Conservation (phyloP, 805 yeast genomes). For the Hanseniaspora osmophila region DNA sequence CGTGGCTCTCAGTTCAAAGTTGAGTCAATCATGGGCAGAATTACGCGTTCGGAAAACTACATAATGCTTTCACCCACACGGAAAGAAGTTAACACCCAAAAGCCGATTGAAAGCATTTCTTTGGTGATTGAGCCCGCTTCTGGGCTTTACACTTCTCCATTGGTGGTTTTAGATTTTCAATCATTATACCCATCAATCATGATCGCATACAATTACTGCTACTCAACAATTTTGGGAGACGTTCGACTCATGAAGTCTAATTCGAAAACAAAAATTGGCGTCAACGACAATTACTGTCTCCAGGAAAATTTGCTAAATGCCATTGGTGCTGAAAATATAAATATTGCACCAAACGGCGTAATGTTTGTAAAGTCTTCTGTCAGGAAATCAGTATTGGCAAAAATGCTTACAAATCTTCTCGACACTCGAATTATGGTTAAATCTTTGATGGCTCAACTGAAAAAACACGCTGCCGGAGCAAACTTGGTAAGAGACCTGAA, state of each 20-base stretch:
- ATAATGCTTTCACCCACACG: slow-evolving; percentile 68
- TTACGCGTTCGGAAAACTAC: slow-evolving; percentile 64
- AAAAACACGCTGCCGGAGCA: slow-evolving; percentile 15
- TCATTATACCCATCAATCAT: slow-evolving; percentile 86
- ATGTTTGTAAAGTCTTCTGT: slow-evolving; percentile 55
- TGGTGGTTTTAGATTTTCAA: slow-evolving; percentile 84
- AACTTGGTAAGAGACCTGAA: slow-evolving; percentile 43
- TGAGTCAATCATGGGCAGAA: slow-evolving; percentile 64
- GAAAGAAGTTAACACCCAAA: slow-evolving; percentile 67
- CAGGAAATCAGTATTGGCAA: slow-evolving; percentile 61
- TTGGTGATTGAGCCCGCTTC: slow-evolving; percentile 87
- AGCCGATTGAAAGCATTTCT: slow-evolving; percentile 77
- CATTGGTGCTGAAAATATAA: slow-evolving; percentile 40
- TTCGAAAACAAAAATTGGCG: slow-evolving; percentile 38
- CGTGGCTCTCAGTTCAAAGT: slow-evolving; percentile 92
- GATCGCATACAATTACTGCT: slow-evolving; percentile 83
- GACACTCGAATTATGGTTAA: slow-evolving; percentile 72
- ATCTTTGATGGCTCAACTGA: slow-evolving; percentile 46
- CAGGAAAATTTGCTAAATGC: slow-evolving; percentile 39
- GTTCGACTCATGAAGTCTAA: slow-evolving; percentile 34
- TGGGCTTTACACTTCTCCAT: slow-evolving; percentile 72
- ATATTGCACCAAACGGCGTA: slow-evolving; percentile 75
- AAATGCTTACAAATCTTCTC: slow-evolving; percentile 72
- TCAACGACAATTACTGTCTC: slow-evolving; percentile 29
- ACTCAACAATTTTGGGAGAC: slow-evolving; percentile 55